Evolutionary conservation across 257 asterid species (phyloP).

Genomic region (Primulina tabacum): DNA sequence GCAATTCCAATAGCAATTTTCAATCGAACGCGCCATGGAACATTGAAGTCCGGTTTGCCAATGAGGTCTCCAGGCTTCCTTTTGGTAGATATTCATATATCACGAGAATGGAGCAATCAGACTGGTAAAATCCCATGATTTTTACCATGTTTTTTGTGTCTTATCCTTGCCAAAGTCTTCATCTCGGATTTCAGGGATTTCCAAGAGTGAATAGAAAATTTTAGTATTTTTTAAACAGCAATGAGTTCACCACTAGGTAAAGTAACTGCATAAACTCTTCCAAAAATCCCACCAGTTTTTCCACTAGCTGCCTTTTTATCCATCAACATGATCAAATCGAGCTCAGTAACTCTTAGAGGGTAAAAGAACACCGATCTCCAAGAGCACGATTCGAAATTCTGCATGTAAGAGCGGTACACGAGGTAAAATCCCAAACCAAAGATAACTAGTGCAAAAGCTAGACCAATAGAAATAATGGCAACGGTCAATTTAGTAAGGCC

Average conservation of each 20-base stretch:
- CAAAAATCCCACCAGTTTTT: constrained; percentile 44
- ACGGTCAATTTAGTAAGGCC: constrained; percentile 43
- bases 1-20: constrained; percentile 72
- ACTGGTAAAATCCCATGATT: constrained; percentile 72
- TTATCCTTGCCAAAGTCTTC: constrained; percentile 68
- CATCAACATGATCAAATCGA: constrained; percentile 61
- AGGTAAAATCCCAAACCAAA: constrained; percentile 46
- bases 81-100: constrained; percentile 64
- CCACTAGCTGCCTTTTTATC: constrained; percentile 61
- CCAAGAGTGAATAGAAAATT: constrained; percentile 46
- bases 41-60: constrained; percentile 35
- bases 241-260: constrained; percentile 76
- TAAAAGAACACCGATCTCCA: constrained; percentile 81
- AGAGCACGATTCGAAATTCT: constrained; percentile 28
- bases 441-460: constrained; percentile 40
- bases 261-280: constrained; percentile 58
- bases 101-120: constrained; percentile 55
- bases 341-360: constrained; percentile 74
- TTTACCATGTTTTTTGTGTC: constrained; percentile 68
- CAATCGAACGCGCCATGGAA: constrained; percentile 65
- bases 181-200: constrained; percentile 64
- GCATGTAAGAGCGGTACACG: constrained; percentile 32
- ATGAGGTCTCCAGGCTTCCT: constrained; percentile 73
- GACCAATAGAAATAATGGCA: constrained; percentile 45
- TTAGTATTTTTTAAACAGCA: constrained; percentile 58